Conservation (phyloP, 257 asterid species). For the Jasminum sambac region DNA sequence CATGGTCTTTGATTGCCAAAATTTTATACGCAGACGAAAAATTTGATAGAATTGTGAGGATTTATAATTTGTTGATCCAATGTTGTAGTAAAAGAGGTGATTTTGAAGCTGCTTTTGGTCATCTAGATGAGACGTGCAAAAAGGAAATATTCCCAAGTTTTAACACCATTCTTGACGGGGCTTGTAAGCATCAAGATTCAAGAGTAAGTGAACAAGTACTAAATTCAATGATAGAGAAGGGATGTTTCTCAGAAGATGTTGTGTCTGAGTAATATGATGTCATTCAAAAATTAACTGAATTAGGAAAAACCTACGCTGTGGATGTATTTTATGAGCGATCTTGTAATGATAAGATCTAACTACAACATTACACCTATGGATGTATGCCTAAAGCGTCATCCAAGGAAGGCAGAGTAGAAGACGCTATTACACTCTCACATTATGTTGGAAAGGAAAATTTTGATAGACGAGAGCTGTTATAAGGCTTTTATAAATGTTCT, state of each 20-base stretch:
- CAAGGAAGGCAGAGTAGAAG: constrained; percentile 44
- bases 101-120: constrained; percentile 55
- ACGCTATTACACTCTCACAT: constrained; percentile 42
- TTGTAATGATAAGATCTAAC: no score
- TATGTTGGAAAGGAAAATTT: constrained; percentile 35
- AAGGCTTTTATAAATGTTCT: constrained; percentile 48
- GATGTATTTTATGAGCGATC: no score
- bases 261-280: constrained; percentile 37
- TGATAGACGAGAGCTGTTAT: constrained; percentile 38
- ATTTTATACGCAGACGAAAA: constrained; percentile 53
- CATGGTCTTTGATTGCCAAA: constrained; percentile 56
- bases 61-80: constrained; percentile 59
- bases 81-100: constrained; percentile 58
- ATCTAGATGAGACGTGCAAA: constrained; percentile 39
- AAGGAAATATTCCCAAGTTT: constrained; percentile 47
- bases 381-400: constrained; percentile 47
- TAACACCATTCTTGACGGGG: constrained; percentile 67
- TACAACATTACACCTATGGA: constrained; percentile 11
- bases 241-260: constrained; percentile 28
- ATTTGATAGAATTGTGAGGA: constrained; percentile 45
- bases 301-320: not conserved
- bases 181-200: constrained; percentile 49
- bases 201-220: constrained; percentile 43
- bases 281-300: constrained; percentile 49
- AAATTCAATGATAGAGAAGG: constrained; percentile 46